phyloP scores from a whole-genome alignment of 2,329 filamentous ascomycete genomes.

The Paecilomyces formosus region DNA sequence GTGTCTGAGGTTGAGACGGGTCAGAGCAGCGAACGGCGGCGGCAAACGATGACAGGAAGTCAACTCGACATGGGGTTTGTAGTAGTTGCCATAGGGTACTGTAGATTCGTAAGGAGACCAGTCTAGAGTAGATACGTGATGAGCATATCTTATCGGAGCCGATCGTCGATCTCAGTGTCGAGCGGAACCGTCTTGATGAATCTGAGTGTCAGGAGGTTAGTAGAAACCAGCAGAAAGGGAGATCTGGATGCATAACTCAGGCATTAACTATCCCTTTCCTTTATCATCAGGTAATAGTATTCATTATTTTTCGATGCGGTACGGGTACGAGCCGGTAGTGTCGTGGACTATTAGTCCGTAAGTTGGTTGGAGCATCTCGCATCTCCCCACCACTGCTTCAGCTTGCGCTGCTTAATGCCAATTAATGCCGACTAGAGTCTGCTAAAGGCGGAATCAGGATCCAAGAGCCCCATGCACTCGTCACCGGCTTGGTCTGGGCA shows the following conservation, averaged over 20 bases:
- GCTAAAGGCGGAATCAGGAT: not conserved
- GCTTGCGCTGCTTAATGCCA: not conserved
- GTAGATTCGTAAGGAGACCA: not conserved
- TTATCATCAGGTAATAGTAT: too few relatives aligned
- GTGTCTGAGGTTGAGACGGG: not conserved
- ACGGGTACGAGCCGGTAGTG: not conserved
- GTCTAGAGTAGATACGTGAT: not conserved
- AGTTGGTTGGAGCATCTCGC: not conserved
- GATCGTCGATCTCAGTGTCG: not conserved
- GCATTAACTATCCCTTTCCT: not conserved
- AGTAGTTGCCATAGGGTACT: too few relatives aligned
- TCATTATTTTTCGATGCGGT: not conserved
- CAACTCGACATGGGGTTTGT: too few relatives aligned
- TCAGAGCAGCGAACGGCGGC: too few relatives aligned
- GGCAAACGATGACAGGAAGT: too few relatives aligned
- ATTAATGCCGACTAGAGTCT: not conserved
- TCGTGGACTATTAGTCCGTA: not conserved
- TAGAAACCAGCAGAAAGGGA: not conserved
- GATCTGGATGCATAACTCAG: not conserved
- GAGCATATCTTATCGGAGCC: not conserved
- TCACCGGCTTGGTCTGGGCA: not conserved
- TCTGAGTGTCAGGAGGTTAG: not conserved
- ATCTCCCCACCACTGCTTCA: not conserved
- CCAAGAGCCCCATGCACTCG: not conserved
- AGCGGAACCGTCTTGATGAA: not conserved